A percentile compares a stretch with the other conserved stretches of the same genome.
These are phyloP conservation scores for Funneliformis geosporum DNA, from an alignment of 192 early-diverging fungal species.

Conservation along the genomic window DNA sequence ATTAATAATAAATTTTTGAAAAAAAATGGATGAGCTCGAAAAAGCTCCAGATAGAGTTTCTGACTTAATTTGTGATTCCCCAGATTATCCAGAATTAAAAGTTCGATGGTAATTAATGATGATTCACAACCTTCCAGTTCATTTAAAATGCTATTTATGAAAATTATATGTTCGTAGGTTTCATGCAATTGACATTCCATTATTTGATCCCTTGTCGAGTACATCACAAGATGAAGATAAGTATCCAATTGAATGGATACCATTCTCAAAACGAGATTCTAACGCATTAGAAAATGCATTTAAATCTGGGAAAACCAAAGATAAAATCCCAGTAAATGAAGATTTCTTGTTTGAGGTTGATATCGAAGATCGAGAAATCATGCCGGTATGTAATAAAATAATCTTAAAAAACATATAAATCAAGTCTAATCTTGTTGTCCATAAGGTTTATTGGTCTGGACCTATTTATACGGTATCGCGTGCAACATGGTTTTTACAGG, in stretches of 20 bases:
- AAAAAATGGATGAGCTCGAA: not conserved
- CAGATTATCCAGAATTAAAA: not conserved
- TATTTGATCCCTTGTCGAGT: constrained; percentile 10
- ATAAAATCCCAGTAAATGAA: constrained; percentile 69
- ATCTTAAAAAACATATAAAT: not conserved
- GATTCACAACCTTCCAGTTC: not conserved
- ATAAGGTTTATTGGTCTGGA: constrained; percentile 78
- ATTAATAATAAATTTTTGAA: no score
- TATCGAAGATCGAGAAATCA: constrained; percentile 66
- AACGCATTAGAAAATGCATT: constrained; percentile 57
- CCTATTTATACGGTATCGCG: constrained; percentile 76
- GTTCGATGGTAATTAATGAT: not conserved
- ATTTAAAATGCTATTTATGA: not conserved
- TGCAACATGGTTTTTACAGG: constrained; percentile 82
- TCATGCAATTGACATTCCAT: constrained; percentile 33
- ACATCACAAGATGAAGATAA: not conserved
- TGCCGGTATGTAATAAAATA: constrained; percentile 39
- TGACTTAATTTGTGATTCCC: not conserved
- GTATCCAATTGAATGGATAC: constrained; percentile 48
- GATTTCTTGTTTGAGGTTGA: constrained; percentile 82
- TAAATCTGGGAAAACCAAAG: constrained; percentile 35
- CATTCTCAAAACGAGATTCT: constrained; percentile 61
- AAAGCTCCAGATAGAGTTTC: not conserved
- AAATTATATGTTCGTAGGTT: not conserved
- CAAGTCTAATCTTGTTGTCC: not conserved